Conservation (phyloP, 1,139 yeast species). For the Pichia sp. region DNA sequence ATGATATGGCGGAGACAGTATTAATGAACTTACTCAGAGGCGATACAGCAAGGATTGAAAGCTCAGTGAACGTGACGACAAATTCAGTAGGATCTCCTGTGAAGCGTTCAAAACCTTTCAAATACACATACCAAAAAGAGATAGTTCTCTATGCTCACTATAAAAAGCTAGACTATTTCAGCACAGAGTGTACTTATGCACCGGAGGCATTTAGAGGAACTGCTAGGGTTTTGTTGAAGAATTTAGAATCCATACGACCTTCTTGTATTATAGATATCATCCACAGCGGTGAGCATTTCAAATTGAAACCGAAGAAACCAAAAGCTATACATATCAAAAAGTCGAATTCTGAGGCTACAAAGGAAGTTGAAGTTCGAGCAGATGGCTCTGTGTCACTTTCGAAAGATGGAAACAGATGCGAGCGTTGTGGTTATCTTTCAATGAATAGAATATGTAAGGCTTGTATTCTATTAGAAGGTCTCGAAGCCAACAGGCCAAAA, state of each 20-base stretch:
- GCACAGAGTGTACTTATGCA: slow-evolving; percentile 96
- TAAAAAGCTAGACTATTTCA: slow-evolving; percentile 89
- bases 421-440: slow-evolving; percentile 86
- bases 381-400: slow-evolving; percentile 56
- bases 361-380: slow-evolving; percentile 49
- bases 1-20: slow-evolving; percentile 98
- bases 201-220: slow-evolving; percentile 99
- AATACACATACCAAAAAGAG: slow-evolving; percentile 94
- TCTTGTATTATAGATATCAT: slow-evolving; percentile 92
- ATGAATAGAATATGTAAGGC: slow-evolving; percentile 91
- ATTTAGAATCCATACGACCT: slow-evolving; percentile 85
- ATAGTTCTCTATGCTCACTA: slow-evolving; percentile 96
- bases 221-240: slow-evolving; percentile 86
- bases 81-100: slow-evolving; percentile 74
- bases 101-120: slow-evolving; percentile 92
- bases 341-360: slow-evolving; percentile 6
- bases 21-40: slow-evolving; percentile 92
- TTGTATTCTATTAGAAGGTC: slow-evolving; percentile 79
- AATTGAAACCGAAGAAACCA: slow-evolving; percentile 51
- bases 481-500: slow-evolving; percentile 71
- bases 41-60: slow-evolving; percentile 89
- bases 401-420: slow-evolving; percentile 71
- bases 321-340: slow-evolving; percentile 17
- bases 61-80: slow-evolving; percentile 86
- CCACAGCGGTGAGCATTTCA: slow-evolving; percentile 86